Evolutionary conservation across 2,329 filamentous ascomycete genomes (phyloP).

Genomic region (Colletotrichum somersetense): DNA sequence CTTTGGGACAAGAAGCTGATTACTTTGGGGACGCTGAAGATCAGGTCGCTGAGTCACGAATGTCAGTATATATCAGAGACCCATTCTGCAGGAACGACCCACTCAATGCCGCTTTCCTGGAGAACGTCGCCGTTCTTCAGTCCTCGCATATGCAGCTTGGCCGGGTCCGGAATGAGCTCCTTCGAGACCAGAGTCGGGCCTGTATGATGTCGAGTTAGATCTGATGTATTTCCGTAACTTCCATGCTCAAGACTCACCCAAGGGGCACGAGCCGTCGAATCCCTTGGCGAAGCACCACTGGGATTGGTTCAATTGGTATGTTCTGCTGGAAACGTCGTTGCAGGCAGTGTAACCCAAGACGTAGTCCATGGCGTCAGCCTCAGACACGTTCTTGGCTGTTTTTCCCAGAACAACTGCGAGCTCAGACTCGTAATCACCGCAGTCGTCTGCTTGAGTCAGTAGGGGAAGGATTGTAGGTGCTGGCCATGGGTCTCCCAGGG

Average conservation of each 20-base stretch:
- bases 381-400: constrained; percentile 65
- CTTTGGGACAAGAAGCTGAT: constrained; percentile 59
- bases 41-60: constrained; percentile 59
- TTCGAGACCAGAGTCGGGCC: constrained; percentile 64
- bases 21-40: constrained; percentile 63
- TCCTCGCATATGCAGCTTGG: constrained; percentile 56
- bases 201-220: constrained; percentile 18
- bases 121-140: constrained; percentile 64
- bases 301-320: constrained; percentile 65
- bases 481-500: constrained; percentile 67
- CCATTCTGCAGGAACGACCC: constrained; percentile 26
- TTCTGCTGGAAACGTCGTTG: constrained; percentile 73
- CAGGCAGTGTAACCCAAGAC: constrained; percentile 73
- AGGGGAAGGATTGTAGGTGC: constrained; percentile 65
- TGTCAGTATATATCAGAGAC: constrained; percentile 49
- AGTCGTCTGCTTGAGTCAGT: constrained; percentile 60
- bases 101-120: constrained; percentile 57
- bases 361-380: constrained; percentile 68
- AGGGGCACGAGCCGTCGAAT: constrained; percentile 67
- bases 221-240: neutral
- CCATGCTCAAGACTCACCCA: constrained; percentile 45
- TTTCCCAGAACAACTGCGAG: constrained; percentile 68
- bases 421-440: constrained; percentile 71
- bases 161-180: constrained; percentile 56
- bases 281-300: constrained; percentile 72